Evolutionary conservation across 2,329 filamentous ascomycete genomes (phyloP).

Genomic region (Huntiella omanensis): DNA sequence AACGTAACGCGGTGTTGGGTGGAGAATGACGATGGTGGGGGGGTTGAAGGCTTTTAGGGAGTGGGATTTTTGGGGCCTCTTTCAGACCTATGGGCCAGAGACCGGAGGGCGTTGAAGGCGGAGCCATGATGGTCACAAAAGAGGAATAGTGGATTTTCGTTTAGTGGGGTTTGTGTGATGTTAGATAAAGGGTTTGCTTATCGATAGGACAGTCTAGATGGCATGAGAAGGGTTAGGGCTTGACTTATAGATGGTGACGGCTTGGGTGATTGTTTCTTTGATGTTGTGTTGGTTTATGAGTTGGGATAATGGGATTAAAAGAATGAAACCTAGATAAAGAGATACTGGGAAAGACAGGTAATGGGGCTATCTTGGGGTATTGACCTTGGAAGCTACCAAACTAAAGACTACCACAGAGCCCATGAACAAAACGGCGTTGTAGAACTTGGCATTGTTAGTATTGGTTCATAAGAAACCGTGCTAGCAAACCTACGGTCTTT

Average conservation of each 20-base stretch:
- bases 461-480: not conserved
- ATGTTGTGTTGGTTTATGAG: not conserved
- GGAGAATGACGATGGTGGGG: conserved; percentile 11
- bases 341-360: not conserved
- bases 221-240: not conserved
- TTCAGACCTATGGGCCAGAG: conserved; percentile 1
- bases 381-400: conserved; percentile 75
- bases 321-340: not conserved
- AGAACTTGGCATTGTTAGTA: conserved; percentile 48
- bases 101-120: too few species aligned
- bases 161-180: conserved; percentile 10
- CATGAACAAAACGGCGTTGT: conserved; percentile 92
- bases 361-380: conserved; percentile 23
- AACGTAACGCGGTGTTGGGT: not conserved
- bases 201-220: conserved; percentile 8
- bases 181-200: conserved; percentile 18
- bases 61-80: conserved; percentile 1
- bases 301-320: not conserved
- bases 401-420: conserved; percentile 91
- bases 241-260: conserved; percentile 14
- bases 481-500: conserved; percentile 50
- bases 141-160: conserved; percentile 4
- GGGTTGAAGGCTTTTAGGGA: not conserved
- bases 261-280: conserved; percentile 12
- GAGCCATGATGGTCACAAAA: not conserved